These are phyloP conservation scores for Psophocarpus tetragonolobus DNA, from an alignment of 306 rosid species.

Conservation along the genomic window DNA sequence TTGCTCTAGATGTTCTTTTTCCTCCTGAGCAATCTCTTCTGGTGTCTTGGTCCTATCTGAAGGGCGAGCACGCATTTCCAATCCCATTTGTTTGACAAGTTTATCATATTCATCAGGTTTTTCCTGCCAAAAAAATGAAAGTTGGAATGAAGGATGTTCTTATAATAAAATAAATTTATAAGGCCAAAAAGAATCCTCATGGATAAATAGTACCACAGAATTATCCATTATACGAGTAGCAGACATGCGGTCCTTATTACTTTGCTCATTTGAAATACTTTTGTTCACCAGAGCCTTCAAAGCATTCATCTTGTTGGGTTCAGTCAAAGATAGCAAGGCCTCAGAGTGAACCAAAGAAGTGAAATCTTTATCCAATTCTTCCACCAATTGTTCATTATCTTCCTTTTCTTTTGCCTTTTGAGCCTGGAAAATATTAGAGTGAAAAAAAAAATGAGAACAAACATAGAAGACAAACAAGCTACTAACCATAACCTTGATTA, in stretches of 20 bases:
- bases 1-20: constrained; percentile 71
- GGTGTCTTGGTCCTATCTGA: constrained; percentile 85
- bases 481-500: background rate
- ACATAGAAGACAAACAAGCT: constrained; percentile 10
- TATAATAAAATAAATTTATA: constrained; percentile 3
- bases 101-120: constrained; percentile 73
- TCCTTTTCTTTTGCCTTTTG: constrained; percentile 87
- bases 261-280: constrained; percentile 49
- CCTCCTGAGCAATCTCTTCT: constrained; percentile 93
- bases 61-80: constrained; percentile 92
- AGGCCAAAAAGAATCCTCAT: background rate
- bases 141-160: background rate
- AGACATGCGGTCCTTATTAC: constrained; percentile 46
- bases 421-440: constrained; percentile 58
- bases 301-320: constrained; percentile 70
- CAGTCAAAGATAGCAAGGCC: constrained; percentile 58
- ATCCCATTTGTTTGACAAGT: constrained; percentile 67
- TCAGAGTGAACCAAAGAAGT: constrained; percentile 59
- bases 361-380: constrained; percentile 73
- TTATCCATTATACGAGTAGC: constrained; percentile 33
- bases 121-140: constrained; percentile 63
- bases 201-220: constrained; percentile 45
- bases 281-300: constrained; percentile 64
- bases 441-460: constrained; percentile 13
- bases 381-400: constrained; percentile 70